A percentile compares a stretch with the other conserved stretches of the same genome.
Evolutionary conservation across 2,329 filamentous ascomycete genomes (phyloP).

Genomic region (Fusarium torulosum): DNA sequence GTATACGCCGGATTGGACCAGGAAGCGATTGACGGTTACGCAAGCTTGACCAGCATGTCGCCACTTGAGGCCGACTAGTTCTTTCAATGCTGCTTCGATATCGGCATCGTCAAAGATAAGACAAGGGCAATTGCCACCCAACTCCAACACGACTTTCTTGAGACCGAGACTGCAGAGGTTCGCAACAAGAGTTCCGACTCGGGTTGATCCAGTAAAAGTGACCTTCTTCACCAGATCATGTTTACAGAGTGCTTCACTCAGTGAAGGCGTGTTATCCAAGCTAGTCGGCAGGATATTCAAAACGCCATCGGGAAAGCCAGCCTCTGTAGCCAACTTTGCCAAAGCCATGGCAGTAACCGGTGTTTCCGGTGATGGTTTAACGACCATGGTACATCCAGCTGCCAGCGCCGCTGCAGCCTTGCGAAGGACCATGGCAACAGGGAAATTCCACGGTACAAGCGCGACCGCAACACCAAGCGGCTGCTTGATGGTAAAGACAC

Average conservation of each 20-base stretch:
- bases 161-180: constrained; percentile 70
- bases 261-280: constrained; percentile 56
- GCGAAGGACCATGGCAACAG: constrained; percentile 63
- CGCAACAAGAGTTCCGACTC: constrained; percentile 75
- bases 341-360: constrained; percentile 78
- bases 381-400: constrained; percentile 80
- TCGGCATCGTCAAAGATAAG: constrained; percentile 78
- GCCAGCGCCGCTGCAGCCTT: constrained; percentile 69
- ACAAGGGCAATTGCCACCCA: constrained; percentile 77
- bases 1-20: constrained; percentile 70
- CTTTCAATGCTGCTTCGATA: constrained; percentile 12
- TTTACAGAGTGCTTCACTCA: constrained; percentile 61
- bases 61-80: constrained; percentile 64
- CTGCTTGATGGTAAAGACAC: constrained; percentile 76
- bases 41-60: constrained; percentile 78
- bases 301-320: constrained; percentile 80
- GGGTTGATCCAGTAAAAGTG: constrained; percentile 81
- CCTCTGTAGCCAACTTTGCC: constrained; percentile 75
- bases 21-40: constrained; percentile 71
- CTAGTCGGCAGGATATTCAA: constrained; percentile 65
- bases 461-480: constrained; percentile 54
- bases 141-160: constrained; percentile 76
- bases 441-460: constrained; percentile 69
- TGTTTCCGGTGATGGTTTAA: constrained; percentile 79
- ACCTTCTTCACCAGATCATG: constrained; percentile 69